Evolutionary conservation across 495 filamentous ascomycete species (phyloP).

Genomic region (Poronia punctata): DNA sequence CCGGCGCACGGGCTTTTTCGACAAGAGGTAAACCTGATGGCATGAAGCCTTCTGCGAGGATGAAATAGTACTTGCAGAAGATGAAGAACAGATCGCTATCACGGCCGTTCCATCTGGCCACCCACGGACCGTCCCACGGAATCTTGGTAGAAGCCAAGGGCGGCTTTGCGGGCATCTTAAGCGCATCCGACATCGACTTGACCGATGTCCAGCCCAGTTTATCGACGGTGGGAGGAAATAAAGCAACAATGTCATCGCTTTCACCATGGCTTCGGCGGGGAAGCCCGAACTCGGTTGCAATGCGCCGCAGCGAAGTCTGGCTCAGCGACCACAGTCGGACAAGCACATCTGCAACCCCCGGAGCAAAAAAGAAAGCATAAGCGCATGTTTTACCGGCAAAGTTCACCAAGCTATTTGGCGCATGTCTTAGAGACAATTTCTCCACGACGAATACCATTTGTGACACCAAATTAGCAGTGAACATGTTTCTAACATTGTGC

Average conservation of each 20-base stretch:
- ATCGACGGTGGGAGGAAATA: conserved; percentile 68
- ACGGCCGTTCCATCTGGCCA: conserved; percentile 75
- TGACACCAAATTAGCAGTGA: conserved; percentile 74
- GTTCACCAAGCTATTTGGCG: conserved; percentile 84
- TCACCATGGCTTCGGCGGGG: conserved; percentile 39
- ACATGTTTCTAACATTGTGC: conserved; percentile 90
- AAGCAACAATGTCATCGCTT: conserved; percentile 54
- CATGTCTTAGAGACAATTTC: conserved; percentile 80
- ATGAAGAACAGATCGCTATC: conserved; percentile 93
- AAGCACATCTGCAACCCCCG: conserved; percentile 79
- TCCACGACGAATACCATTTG: conserved; percentile 89
- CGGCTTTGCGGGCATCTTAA: conserved; percentile 60
- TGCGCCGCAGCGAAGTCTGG: conserved; percentile 57
- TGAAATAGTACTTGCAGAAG: conserved; percentile 86
- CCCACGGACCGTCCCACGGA: conserved; percentile 81
- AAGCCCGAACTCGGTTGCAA: conserved; percentile 57
- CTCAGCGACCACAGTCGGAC: conserved; percentile 75
- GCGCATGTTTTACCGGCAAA: conserved; percentile 93
- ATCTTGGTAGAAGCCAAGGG: conserved; percentile 68
- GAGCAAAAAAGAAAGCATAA: conserved; percentile 94
- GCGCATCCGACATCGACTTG: conserved; percentile 51
- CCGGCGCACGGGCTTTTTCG: conserved; percentile 68
- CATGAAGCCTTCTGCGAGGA: conserved; percentile 74
- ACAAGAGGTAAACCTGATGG: conserved; percentile 52
- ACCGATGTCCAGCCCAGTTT: conserved; percentile 65